Conservation (phyloP, 1,139 yeast species). For the Debaryomyces psychrophilus region DNA sequence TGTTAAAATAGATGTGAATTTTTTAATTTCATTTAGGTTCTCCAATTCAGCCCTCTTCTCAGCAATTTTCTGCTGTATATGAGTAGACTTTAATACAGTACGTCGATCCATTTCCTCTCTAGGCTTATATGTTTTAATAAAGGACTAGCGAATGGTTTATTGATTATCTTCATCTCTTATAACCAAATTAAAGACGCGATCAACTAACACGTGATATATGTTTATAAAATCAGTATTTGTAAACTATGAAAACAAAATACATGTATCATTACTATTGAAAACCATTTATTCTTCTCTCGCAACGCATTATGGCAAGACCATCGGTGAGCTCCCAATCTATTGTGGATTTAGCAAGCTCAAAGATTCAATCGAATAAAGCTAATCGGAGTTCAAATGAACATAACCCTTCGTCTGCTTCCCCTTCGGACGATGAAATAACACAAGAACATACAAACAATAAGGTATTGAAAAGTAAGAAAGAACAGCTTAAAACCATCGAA, state of each 20-base stretch:
- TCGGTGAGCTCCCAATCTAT: slow-evolving; percentile 21
- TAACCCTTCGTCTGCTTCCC: neutral
- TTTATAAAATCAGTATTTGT: slow-evolving; percentile 6
- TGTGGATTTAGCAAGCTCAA: slow-evolving; percentile 9
- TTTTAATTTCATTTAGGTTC: slow-evolving; percentile 51
- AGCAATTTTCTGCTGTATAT: slow-evolving; percentile 36
- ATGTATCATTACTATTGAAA: neutral
- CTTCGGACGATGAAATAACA: neutral
- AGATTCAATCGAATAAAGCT: neutral
- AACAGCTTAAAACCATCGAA: slow-evolving; percentile 10
- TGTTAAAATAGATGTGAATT: slow-evolving; percentile 50
- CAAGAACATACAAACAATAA: neutral
- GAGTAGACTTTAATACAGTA: slow-evolving; percentile 11
- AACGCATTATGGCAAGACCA: slow-evolving; percentile 21
- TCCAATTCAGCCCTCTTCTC: slow-evolving; percentile 58
- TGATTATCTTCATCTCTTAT: neutral
- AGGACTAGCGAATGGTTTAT: neutral
- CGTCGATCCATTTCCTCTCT: slow-evolving; percentile 12
- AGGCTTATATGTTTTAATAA: neutral
- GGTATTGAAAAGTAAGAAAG: slow-evolving; percentile 3
- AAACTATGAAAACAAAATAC: slow-evolving; percentile 4
- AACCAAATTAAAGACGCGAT: slow-evolving; percentile 4
- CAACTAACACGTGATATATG: slow-evolving; percentile 4
- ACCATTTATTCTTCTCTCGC: neutral
- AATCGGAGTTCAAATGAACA: neutral